phyloP scores from a whole-genome alignment of 139 green algal genomes.

The Auxenochlorella pyrenoidosa region DNA sequence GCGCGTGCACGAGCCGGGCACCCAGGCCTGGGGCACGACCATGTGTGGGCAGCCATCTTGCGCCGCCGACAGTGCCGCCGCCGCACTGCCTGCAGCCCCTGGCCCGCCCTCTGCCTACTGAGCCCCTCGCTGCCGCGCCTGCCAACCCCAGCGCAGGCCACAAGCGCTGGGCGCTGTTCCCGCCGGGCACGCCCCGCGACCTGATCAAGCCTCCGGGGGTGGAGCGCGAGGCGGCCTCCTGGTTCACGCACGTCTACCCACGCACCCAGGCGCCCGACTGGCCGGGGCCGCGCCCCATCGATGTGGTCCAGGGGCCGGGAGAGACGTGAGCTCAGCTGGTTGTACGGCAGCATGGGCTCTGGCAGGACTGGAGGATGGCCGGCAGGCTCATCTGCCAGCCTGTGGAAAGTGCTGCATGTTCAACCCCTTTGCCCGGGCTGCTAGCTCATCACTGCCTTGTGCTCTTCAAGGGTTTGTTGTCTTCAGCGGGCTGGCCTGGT shows the following conservation, averaged over 20 bases:
- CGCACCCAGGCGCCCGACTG: constrained; percentile 65
- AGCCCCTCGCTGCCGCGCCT: background rate
- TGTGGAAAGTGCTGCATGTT: background rate
- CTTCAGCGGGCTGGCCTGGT: background rate
- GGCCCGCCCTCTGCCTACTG: too few relatives aligned
- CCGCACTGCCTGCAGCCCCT: background rate
- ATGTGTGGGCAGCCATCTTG: too few relatives aligned
- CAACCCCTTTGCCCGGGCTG: too few relatives aligned
- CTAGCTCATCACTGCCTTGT: too few relatives aligned
- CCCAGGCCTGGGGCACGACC: too few relatives aligned
- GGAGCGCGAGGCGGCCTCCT: constrained; percentile 81
- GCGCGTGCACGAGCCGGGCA: too few relatives aligned
- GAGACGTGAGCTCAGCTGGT: constrained; percentile 11
- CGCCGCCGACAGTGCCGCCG: background rate
- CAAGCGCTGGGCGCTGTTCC: constrained; percentile 89
- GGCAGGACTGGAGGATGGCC: background rate
- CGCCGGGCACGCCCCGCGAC: constrained; percentile 54
- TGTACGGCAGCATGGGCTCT: background rate
- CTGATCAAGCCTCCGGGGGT: constrained; percentile 72
- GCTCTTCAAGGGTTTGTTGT: too few relatives aligned
- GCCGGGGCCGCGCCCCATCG: constrained; percentile 60
- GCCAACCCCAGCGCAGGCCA: constrained; percentile 46
- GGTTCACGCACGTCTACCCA: constrained; percentile 81
- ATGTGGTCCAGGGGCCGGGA: constrained; percentile 64
- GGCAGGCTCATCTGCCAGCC: background rate